A percentile compares a stretch with the other conserved stretches of the same genome.
Conservation (phyloP, 1,139 yeast genomes). For the Protomyces macrosporus region DNA sequence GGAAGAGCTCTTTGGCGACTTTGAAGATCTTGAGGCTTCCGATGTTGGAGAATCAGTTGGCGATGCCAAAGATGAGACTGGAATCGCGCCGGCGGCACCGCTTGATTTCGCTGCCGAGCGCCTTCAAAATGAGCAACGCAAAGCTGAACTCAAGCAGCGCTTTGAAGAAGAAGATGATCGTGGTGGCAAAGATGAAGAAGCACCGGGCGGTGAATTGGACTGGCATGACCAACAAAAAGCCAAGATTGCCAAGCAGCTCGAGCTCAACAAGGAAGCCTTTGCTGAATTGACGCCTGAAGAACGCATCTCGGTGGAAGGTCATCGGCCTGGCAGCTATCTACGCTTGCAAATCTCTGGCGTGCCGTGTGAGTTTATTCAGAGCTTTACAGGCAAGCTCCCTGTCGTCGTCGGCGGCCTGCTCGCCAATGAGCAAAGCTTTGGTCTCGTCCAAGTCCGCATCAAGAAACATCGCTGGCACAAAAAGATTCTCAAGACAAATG, state of each 20-base stretch:
- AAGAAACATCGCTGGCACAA: conserved; percentile 99
- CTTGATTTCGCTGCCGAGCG: conserved; percentile 61
- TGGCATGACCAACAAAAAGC: conserved; percentile 98
- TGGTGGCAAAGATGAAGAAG: conserved; percentile 60
- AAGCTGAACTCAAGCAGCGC: conserved; percentile 79
- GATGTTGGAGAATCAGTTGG: conserved; percentile 31
- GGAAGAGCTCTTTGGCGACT: conserved; percentile 65
- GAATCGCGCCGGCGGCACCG: conserved; percentile 36
- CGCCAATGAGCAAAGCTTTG: conserved; percentile 87
- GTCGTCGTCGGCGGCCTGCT: conserved; percentile 84
- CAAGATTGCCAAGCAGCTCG: conserved; percentile 91
- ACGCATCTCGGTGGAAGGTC: conserved; percentile 82
- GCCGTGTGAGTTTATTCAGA: conserved; percentile 87
- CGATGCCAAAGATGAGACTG: conserved; percentile 32
- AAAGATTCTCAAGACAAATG: conserved; percentile 88
- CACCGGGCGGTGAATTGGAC: conserved; percentile 62
- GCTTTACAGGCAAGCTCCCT: conserved; percentile 80
- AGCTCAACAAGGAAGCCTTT: conserved; percentile 69
- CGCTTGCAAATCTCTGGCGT: conserved; percentile 74
- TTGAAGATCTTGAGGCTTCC: conserved; percentile 66
- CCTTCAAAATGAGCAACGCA: conserved; percentile 76
- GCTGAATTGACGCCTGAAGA: conserved; percentile 69
- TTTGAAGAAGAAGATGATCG: conserved; percentile 77
- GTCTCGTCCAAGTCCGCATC: conserved; percentile 84
- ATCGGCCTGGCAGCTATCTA: conserved; percentile 88